Conservation (phyloP, 768 basidiomycete species). For the Boletellus emodensis region DNA sequence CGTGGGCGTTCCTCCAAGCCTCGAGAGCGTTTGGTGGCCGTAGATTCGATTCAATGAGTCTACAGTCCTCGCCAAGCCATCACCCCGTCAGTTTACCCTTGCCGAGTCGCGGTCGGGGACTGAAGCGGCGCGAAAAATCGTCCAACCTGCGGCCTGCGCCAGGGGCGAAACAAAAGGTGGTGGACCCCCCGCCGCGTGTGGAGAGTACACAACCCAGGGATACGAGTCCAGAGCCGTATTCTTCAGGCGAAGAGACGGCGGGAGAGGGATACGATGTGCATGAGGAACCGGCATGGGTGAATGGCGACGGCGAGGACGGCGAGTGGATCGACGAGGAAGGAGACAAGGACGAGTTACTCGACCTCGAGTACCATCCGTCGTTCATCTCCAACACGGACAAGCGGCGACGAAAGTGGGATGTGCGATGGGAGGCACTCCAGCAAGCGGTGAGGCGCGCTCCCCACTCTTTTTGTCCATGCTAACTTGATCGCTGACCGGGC, state of each 20-base stretch:
- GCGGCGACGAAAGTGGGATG: constrained; percentile 67
- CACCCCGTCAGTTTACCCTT: constrained; percentile 43
- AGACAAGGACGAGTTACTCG: constrained; percentile 67
- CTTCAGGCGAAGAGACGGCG: constrained; percentile 75
- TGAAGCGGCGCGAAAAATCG: constrained; percentile 44
- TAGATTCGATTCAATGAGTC: constrained; percentile 50
- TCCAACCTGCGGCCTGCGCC: constrained; percentile 29
- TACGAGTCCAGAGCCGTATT: constrained; percentile 73
- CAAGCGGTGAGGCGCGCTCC: constrained; percentile 49
- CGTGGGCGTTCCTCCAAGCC: constrained; percentile 69
- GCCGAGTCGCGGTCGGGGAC: constrained; percentile 41
- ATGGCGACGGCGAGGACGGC: constrained; percentile 31
- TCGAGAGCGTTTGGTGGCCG: constrained; percentile 44
- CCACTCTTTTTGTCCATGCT: too few species aligned
- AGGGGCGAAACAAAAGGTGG: constrained; percentile 24
- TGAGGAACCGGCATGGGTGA: constrained; percentile 38
- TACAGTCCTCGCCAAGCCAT: constrained; percentile 42
- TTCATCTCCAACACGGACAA: constrained; percentile 66
- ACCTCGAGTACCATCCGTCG: constrained; percentile 72
- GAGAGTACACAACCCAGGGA: constrained; percentile 82
- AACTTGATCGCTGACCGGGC: constrained; percentile 1
- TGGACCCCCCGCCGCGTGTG: constrained; percentile 71
- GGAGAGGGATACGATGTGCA: constrained; percentile 52
- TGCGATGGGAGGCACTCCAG: constrained; percentile 68
- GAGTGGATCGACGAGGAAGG: constrained; percentile 75